phyloP scores from a whole-genome alignment of 176 grass and related monocot species.

The Tuctoria greenei region DNA sequence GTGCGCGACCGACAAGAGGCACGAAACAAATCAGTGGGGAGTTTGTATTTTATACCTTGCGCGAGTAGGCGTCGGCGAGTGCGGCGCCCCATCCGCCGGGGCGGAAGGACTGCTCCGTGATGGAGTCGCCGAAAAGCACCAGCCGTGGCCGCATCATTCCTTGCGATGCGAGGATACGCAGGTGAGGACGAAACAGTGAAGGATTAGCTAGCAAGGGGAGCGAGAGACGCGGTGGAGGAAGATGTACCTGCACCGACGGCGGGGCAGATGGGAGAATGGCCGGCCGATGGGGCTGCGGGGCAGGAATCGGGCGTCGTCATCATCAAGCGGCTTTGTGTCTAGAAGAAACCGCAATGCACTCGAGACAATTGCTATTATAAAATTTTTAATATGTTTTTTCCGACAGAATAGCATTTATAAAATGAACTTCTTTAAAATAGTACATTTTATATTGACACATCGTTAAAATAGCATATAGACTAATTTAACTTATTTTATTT shows the following conservation, averaged over 20 bases:
- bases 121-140: constrained; percentile 74
- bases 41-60: constrained; percentile 39
- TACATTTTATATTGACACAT: no score
- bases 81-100: constrained; percentile 60
- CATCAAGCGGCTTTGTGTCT: no score
- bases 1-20: neutral
- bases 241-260: neutral
- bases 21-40: neutral
- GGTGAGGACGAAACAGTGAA: neutral
- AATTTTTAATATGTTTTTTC: no score
- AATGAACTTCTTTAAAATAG: no score
- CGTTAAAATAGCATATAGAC: no score
- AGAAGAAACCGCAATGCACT: no score
- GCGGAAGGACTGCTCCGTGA: constrained; percentile 70
- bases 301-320: constrained; percentile 6
- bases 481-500: no score
- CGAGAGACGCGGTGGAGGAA: neutral
- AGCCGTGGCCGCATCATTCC: constrained; percentile 40
- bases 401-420: no score
- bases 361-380: no score
- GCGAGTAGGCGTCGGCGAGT: constrained; percentile 64
- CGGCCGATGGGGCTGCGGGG: neutral
- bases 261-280: constrained; percentile 14
- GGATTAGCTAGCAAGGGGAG: neutral
- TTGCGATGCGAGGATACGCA: neutral